phyloP scores from a whole-genome alignment of 2,329 filamentous ascomycete species.

The Diaporthe citrichinensis region DNA sequence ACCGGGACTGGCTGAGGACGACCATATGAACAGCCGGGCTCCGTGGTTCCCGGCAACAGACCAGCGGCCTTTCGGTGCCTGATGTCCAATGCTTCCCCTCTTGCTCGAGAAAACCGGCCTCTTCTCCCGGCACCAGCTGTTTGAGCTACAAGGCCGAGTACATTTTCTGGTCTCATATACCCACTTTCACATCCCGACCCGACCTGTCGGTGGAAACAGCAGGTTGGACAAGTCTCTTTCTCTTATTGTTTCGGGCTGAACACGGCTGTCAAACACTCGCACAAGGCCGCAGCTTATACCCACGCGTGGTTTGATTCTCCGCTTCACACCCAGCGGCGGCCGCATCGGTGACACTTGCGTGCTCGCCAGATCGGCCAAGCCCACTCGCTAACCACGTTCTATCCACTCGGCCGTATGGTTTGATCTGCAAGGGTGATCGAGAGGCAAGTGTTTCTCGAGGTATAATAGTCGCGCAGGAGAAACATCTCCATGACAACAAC shows the following conservation, averaged over 20 bases:
- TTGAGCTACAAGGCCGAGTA: constrained; percentile 21
- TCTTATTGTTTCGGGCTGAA: neutral
- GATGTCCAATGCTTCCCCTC: constrained; percentile 30
- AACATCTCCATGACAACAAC: neutral
- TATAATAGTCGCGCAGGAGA: constrained; percentile 37
- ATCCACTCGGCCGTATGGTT: constrained; percentile 12
- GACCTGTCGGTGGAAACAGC: neutral
- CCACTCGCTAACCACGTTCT: constrained; percentile 11
- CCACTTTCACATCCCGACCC: neutral
- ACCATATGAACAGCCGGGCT: constrained; percentile 34
- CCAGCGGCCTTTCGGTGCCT: constrained; percentile 5
- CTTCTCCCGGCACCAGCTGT: constrained; percentile 13
- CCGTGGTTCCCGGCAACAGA: constrained; percentile 38
- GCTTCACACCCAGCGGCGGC: constrained; percentile 31
- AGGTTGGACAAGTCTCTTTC: constrained; percentile 15
- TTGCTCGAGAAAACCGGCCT: constrained; percentile 17
- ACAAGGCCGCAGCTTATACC: neutral
- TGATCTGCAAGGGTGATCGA: constrained; percentile 32
- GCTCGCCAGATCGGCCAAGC: constrained; percentile 26
- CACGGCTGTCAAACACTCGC: constrained; percentile 3
- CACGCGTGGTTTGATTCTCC: constrained; percentile 24
- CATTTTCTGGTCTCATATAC: constrained; percentile 1
- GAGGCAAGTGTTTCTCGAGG: constrained; percentile 28
- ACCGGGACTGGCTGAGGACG: neutral
- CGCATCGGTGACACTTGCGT: constrained; percentile 31